Base-by-base conservation (phyloP, 2,329 filamentous ascomycete species). In the Cercospora sp. region DNA sequence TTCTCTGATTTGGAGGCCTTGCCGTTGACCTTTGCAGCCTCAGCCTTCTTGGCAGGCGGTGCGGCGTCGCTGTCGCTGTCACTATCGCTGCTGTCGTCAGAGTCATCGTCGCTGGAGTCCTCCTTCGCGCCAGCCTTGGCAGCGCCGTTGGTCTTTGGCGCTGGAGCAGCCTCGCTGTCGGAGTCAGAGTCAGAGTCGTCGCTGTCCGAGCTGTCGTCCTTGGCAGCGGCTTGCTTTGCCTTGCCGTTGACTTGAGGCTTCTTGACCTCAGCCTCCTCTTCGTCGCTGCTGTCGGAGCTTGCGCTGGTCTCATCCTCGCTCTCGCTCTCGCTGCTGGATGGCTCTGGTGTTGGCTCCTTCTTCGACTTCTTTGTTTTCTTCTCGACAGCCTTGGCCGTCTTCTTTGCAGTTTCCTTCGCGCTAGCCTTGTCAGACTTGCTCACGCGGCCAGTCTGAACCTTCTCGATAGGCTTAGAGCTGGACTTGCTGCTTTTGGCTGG, bases 401-500 rank as follows among this genome's bases (percentile, higher is more conserved):
- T 77, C 73, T 75, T 81, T 61, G 81, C 74, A 72, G 83, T 82
- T 80, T 87, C 87, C 73, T 82, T 78, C 67, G 85, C 82, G 57
- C 81, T 77, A 68, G 84, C 82, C 85, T 88, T 90, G 77, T 88
- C 83, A 63, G 88, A 78, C 85, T 93, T 93, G 82, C 86, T 87
- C 75, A 91, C 84, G 72, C 87, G 86, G 73, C 84, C 88, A 74
- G 85, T 85, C 85, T 88, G 89, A 77, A 88, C 81, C 72, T 85
- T 86, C 79, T 90, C 69, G 31, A 69, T 67, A 45, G 68, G 64
- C 67, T 71, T 68, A 73, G 84, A 48, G 62, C 62, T 63, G 39
- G 66, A 53, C 61, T 64, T 72, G 69, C 65, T 72, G 64, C 70
- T 71, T 72, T 76, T 77, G 67, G 69, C 70, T 68, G 72, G 70